A percentile compares a stretch with the other conserved stretches of the same genome.
phyloP scores from a whole-genome alignment of 2,329 filamentous ascomycete genomes.

The Lojkania enalia region DNA sequence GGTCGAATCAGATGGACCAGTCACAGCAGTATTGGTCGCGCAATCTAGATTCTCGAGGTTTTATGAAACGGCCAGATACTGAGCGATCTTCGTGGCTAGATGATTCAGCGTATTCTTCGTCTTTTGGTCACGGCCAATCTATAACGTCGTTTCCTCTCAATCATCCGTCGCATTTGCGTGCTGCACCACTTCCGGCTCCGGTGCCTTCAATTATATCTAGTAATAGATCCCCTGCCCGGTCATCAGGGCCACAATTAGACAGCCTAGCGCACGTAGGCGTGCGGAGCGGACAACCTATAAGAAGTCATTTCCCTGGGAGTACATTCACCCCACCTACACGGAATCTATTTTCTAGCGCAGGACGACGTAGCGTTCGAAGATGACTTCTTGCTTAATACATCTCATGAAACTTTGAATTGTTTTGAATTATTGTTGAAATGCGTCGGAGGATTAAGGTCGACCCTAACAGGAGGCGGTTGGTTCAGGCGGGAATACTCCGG shows the following conservation, averaged over 20 bases:
- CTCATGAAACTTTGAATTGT: no score
- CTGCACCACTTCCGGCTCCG: constrained; percentile 18
- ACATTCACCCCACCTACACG: constrained; percentile 8
- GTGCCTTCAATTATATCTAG: constrained; percentile 21
- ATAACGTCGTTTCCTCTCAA: constrained; percentile 10
- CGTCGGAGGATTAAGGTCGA: no score
- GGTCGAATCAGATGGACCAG: not conserved
- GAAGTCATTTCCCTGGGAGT: constrained; percentile 2
- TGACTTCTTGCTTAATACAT: no score
- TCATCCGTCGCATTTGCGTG: constrained; percentile 12
- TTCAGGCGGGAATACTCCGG: no score
- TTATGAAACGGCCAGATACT: constrained; percentile 16
- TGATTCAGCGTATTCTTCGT: constrained; percentile 13
- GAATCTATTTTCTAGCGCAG: constrained; percentile 12
- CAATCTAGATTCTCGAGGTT: constrained; percentile 19
- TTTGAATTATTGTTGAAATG: no score
- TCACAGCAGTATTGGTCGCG: constrained; percentile 10
- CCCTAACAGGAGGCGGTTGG: no score
- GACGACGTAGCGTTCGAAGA: constrained; percentile 26
- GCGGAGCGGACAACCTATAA: constrained; percentile 25
- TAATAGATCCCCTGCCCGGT: constrained; percentile 14
- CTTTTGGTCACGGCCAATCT: constrained; percentile 8
- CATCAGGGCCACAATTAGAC: constrained; percentile 19
- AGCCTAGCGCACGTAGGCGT: constrained; percentile 25
- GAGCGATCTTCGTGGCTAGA: constrained; percentile 7